phyloP scores from a whole-genome alignment of 352 stramenopile species.

The Phytophthora agathidicida region DNA sequence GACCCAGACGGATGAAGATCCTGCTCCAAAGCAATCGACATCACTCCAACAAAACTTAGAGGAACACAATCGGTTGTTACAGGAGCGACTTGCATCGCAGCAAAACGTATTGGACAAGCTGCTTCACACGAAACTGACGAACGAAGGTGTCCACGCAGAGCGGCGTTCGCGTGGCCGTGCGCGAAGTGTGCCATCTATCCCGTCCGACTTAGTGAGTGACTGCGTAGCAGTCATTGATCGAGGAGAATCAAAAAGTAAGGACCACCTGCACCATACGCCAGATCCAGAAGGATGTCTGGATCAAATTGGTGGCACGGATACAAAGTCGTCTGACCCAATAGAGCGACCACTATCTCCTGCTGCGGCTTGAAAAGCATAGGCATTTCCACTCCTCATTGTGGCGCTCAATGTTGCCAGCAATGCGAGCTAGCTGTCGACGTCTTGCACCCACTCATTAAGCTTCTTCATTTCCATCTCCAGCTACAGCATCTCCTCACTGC shows the following conservation, averaged over 20 bases:
- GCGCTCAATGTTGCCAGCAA: too few species aligned
- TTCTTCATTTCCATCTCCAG: constrained; percentile 57
- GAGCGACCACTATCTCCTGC: constrained; percentile 22
- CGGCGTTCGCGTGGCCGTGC: background rate
- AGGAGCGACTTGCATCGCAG: constrained; percentile 38
- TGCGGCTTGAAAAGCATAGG: constrained; percentile 9
- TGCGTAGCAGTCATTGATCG: background rate
- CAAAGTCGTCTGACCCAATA: background rate
- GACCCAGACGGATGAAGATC: constrained; percentile 11
- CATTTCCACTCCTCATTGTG: background rate
- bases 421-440: constrained; percentile 13
- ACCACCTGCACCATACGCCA: background rate
- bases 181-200: background rate
- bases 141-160: background rate
- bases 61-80: constrained; percentile 40
- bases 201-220: background rate
- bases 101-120: constrained; percentile 43
- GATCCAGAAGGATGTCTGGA: background rate
- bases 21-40: background rate
- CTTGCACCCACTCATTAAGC: constrained; percentile 48
- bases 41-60: constrained; percentile 17
- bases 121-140: constrained; percentile 33
- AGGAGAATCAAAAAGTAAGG: background rate
- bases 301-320: background rate
- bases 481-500: constrained; percentile 45